Percentiles rank a stretch among this genome's conserved stretches.
phyloP scores from a whole-genome alignment of 108 stramenopile genomes.

The Ochromonas danica region DNA sequence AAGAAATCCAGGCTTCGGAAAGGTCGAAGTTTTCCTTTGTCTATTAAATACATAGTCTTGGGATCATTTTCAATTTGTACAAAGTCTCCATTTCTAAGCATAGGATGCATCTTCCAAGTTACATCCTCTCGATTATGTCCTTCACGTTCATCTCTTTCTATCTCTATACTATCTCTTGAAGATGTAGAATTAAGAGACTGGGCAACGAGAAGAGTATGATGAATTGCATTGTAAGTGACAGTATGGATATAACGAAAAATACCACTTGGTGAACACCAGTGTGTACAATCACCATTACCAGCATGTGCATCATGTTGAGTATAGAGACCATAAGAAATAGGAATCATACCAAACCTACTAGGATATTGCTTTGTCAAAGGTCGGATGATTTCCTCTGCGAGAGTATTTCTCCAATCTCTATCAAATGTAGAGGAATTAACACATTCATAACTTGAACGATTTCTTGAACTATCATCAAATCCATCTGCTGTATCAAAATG shows the following conservation, averaged over 20 bases:
- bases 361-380: neutral
- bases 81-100: neutral
- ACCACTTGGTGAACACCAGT: conserved; percentile 20
- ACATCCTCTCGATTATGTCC: neutral
- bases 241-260: neutral
- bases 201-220: neutral
- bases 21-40: neutral
- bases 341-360: too few species aligned
- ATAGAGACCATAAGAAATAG: neutral
- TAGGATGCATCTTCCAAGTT: neutral
- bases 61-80: neutral
- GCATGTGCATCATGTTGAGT: conserved; percentile 7
- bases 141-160: too few species aligned
- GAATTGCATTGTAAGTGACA: conserved; percentile 1
- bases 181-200: neutral
- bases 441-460: neutral
- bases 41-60: neutral
- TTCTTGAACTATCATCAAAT: neutral
- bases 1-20: neutral
- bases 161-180: too few species aligned
- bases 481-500: conserved; percentile 1
- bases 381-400: neutral
- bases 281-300: conserved; percentile 4
- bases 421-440: neutral
- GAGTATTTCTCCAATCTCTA: neutral